A percentile compares a stretch with the other conserved stretches of the same genome.
These are phyloP conservation scores for Mycena leptocephala DNA, from an alignment of 768 basidiomycete species.

Conservation along the genomic window DNA sequence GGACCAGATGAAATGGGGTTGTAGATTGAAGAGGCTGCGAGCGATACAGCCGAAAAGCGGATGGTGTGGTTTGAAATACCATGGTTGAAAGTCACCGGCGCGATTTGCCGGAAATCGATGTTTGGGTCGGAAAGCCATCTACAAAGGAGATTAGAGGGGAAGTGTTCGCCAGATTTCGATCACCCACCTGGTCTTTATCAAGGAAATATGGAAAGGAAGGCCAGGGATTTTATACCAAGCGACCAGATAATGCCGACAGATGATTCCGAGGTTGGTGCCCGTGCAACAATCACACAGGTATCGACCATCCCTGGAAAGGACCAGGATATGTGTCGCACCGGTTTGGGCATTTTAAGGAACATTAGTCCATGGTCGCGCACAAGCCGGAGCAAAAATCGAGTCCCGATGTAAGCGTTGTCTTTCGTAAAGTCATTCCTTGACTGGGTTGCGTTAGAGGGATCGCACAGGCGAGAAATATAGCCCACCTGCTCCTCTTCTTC, in stretches of 20 bases:
- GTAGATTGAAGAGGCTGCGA: background rate
- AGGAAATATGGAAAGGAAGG: slow-evolving; percentile 45
- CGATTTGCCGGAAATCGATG: slow-evolving; percentile 16
- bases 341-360: slow-evolving; percentile 42
- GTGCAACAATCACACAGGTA: slow-evolving; percentile 55
- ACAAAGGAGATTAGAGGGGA: too few species aligned
- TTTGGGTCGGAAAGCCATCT: slow-evolving; percentile 43
- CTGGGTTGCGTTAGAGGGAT: background rate
- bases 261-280: slow-evolving; percentile 49
- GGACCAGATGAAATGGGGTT: background rate
- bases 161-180: too few species aligned
- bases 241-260: slow-evolving; percentile 52
- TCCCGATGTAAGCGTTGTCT: slow-evolving; percentile 46
- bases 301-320: slow-evolving; percentile 39
- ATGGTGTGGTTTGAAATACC: too few species aligned
- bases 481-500: slow-evolving; percentile 32
- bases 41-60: slow-evolving; percentile 14
- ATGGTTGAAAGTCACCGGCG: slow-evolving; percentile 17
- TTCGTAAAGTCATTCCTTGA: slow-evolving; percentile 46
- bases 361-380: slow-evolving; percentile 36
- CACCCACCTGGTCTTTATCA: slow-evolving; percentile 26
- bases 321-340: slow-evolving; percentile 42
- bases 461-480: background rate
- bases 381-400: slow-evolving; percentile 44
- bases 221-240: slow-evolving; percentile 35